Evolutionary conservation across 768 basidiomycete species (phyloP).

Genomic region (Clavulina sp.): DNA sequence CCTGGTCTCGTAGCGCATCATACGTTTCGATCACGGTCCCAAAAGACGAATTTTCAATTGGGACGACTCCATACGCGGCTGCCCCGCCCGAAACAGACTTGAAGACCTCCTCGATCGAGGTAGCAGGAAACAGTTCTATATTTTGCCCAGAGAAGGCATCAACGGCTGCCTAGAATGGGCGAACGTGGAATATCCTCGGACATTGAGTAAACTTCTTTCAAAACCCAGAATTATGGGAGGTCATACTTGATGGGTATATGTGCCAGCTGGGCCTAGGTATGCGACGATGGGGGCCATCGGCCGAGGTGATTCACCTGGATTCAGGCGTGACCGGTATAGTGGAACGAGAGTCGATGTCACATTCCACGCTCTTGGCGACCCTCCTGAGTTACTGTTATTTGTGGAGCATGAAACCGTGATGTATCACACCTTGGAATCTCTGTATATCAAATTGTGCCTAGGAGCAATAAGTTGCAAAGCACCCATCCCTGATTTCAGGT

Average conservation of each 20-base stretch:
- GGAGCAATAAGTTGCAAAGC: too few relatives aligned
- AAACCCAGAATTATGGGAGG: background rate
- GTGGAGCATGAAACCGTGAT: too few relatives aligned
- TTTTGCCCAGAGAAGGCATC: background rate
- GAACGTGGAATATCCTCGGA: background rate
- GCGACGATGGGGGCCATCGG: background rate
- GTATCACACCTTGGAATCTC: too few relatives aligned
- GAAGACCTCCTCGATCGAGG: background rate
- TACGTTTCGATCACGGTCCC: background rate
- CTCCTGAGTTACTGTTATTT: too few relatives aligned
- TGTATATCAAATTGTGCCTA: too few relatives aligned
- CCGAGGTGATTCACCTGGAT: too few relatives aligned
- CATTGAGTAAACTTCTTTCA: background rate
- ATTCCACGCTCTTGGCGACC: too few relatives aligned
- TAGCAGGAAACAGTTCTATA: background rate
- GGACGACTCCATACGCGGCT: background rate
- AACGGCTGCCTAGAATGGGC: too few relatives aligned
- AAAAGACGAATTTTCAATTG: background rate
- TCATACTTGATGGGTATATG: background rate
- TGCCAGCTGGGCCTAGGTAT: conserved; percentile 1
- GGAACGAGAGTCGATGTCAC: too few relatives aligned
- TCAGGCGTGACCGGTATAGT: too few relatives aligned
- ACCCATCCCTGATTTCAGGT: too few relatives aligned
- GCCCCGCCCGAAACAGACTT: background rate
- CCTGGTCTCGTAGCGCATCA: background rate